Conservation (phyloP, 2,329 filamentous ascomycete genomes). For the Monosporascus ibericus region DNA sequence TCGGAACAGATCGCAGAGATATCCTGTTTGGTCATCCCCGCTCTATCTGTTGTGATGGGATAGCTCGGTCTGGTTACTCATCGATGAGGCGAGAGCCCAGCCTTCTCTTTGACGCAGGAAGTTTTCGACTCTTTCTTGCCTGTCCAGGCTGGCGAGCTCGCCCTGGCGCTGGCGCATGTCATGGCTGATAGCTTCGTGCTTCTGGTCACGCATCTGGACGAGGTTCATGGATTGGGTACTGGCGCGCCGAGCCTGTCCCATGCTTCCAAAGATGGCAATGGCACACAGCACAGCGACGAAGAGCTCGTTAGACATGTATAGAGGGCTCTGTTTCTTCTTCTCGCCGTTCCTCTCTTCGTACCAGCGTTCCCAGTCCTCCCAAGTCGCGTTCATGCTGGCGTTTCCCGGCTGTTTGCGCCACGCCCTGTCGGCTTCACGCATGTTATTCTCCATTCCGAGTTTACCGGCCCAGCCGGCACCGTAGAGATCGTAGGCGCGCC, state of each 20-base stretch:
- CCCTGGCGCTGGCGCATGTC: constrained; percentile 48
- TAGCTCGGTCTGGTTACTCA: constrained; percentile 1
- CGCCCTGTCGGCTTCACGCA: constrained; percentile 34
- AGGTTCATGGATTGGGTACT: constrained; percentile 55
- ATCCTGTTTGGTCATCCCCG: background rate
- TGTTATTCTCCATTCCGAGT: constrained; percentile 41
- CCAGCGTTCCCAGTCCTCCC: constrained; percentile 96
- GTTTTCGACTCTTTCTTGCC: constrained; percentile 64
- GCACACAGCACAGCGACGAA: constrained; percentile 70
- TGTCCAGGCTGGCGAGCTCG: constrained; percentile 44
- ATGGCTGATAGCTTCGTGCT: constrained; percentile 60
- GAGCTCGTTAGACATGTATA: constrained; percentile 71
- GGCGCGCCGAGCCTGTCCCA: constrained; percentile 67
- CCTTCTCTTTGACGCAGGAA: constrained; percentile 70
- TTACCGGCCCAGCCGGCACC: constrained; percentile 71
- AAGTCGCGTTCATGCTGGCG: constrained; percentile 72
- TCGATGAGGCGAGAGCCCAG: constrained; percentile 19
- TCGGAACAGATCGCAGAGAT: background rate
- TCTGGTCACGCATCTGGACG: constrained; percentile 60
- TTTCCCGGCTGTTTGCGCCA: constrained; percentile 45
- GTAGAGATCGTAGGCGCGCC: constrained; percentile 73
- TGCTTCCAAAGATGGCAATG: constrained; percentile 62
- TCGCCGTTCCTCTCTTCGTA: constrained; percentile 47
- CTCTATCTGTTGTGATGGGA: constrained; percentile 2
- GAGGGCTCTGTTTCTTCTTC: constrained; percentile 42